A percentile compares a stretch with the other conserved stretches of the same genome.
These are phyloP conservation scores for Leishmania braziliensis DNA, from an alignment of 208 protist species.

Conservation along the genomic window DNA sequence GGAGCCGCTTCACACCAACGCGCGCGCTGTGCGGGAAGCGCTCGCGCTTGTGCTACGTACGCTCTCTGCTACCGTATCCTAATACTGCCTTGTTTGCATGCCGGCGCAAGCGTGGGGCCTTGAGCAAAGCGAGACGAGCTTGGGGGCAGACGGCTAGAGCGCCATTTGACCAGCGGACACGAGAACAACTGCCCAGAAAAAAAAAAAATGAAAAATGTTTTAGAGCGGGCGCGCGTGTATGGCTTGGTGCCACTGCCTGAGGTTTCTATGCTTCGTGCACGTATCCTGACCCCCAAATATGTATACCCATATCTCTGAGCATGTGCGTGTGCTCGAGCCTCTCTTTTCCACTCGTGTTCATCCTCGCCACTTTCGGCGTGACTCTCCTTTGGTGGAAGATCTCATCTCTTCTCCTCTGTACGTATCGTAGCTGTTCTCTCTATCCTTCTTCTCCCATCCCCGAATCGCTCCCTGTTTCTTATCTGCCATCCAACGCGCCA, in stretches of 20 bases:
- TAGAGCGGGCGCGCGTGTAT: not conserved
- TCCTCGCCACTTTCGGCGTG: not conserved
- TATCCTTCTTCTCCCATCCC: not conserved
- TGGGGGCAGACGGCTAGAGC: not conserved
- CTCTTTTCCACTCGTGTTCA: not conserved
- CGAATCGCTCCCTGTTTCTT: not conserved
- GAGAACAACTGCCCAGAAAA: not conserved
- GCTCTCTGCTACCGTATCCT: slow-evolving; percentile 15
- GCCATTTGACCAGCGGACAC: not conserved
- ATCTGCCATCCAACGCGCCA: not conserved
- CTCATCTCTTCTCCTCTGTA: not conserved
- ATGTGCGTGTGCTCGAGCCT: too few species aligned
- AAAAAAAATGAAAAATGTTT: not conserved
- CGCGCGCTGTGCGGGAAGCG: slow-evolving; percentile 22
- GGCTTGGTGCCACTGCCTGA: not conserved
- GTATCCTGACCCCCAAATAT: not conserved
- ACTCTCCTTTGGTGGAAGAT: not conserved
- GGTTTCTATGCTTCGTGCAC: too few species aligned
- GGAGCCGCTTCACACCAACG: slow-evolving; percentile 28
- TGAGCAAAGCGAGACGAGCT: not conserved
- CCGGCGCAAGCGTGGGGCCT: not conserved
- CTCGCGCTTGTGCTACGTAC: slow-evolving; percentile 17
- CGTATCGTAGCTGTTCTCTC: not conserved
- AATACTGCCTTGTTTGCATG: too few species aligned
- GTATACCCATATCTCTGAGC: not conserved